Percentiles rank a stretch among this genome's conserved stretches.
These are phyloP conservation scores for Williopsis jadinii DNA, from an alignment of 1,139 yeast genomes.

Conservation along the genomic window DNA sequence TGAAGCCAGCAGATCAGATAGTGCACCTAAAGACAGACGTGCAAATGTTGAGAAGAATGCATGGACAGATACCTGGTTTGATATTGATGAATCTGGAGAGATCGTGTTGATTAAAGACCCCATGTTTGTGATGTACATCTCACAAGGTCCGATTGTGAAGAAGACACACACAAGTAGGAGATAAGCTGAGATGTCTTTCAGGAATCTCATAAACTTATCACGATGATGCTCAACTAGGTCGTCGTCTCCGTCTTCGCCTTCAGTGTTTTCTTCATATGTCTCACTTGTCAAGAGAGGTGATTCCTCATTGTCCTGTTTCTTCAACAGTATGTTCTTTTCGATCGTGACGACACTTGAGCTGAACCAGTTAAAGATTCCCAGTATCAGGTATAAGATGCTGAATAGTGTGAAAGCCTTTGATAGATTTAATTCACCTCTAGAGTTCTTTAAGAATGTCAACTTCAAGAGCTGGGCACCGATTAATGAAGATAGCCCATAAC, in stretches of 20 bases:
- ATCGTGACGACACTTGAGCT: slow-evolving; percentile 60
- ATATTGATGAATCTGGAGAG: slow-evolving; percentile 25
- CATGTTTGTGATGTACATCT: slow-evolving; percentile 79
- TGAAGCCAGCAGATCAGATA: slow-evolving; percentile 47
- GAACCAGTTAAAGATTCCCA: slow-evolving; percentile 54
- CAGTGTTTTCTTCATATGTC: slow-evolving; percentile 2
- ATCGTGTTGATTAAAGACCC: slow-evolving; percentile 46
- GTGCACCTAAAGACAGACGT: slow-evolving; percentile 59
- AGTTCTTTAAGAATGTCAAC: slow-evolving; percentile 30
- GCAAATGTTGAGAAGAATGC: slow-evolving; percentile 54
- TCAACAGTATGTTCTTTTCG: slow-evolving; percentile 44
- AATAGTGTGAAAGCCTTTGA: slow-evolving; percentile 51
- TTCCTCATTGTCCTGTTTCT: slow-evolving; percentile 18
- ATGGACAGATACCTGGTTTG: slow-evolving; percentile 48
- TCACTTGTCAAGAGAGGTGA: slow-evolving; percentile 12
- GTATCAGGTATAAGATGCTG: slow-evolving; percentile 45
- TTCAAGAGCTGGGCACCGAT: slow-evolving; percentile 46
- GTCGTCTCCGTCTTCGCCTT: slow-evolving; percentile 12
- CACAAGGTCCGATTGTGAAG: slow-evolving; percentile 77
- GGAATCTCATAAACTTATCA: slow-evolving; percentile 40
- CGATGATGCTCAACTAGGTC: slow-evolving; percentile 31
- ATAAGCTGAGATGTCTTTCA: slow-evolving; percentile 56
- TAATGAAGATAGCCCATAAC: slow-evolving; percentile 72
- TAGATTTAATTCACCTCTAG: slow-evolving; percentile 36
- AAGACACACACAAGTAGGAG: slow-evolving; percentile 55